Conservation (phyloP, 495 filamentous ascomycete species). For the Evansstolkia leycettana region DNA sequence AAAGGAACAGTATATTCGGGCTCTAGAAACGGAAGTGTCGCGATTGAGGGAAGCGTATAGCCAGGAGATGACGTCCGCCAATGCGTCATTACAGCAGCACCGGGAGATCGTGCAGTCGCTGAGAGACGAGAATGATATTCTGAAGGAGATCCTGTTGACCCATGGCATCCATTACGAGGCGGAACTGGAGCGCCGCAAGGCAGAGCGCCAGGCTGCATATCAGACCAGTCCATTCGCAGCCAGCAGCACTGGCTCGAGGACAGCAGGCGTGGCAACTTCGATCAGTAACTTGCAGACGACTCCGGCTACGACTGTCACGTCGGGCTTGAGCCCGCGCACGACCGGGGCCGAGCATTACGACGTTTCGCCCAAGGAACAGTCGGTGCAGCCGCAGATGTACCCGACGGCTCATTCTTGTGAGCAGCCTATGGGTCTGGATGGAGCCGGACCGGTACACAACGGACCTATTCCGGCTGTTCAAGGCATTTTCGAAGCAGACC, state of each 20-base stretch:
- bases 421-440: slow-evolving; percentile 20
- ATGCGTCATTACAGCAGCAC: slow-evolving; percentile 27
- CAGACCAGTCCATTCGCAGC: slow-evolving; percentile 20
- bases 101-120: slow-evolving; percentile 26
- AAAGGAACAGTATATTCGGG: slow-evolving; percentile 90
- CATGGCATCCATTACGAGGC: slow-evolving; percentile 53
- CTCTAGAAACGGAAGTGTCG: slow-evolving; percentile 80
- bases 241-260: slow-evolving; percentile 27
- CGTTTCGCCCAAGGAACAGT: slow-evolving; percentile 19
- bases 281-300: slow-evolving; percentile 19
- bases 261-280: slow-evolving; percentile 12
- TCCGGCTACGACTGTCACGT: slow-evolving; percentile 26
- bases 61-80: slow-evolving; percentile 26
- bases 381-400: slow-evolving; percentile 22
- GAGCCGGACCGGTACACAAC: slow-evolving; percentile 11
- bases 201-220: slow-evolving; percentile 17
- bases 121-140: slow-evolving; percentile 54
- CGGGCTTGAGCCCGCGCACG: slow-evolving; percentile 21
- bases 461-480: slow-evolving; percentile 26
- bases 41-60: slow-evolving; percentile 44
- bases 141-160: slow-evolving; percentile 60
- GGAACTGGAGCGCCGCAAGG: slow-evolving; percentile 27
- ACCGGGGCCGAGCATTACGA: slow-evolving; percentile 24
- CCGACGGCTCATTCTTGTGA: slow-evolving; percentile 12
- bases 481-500: slow-evolving; percentile 59